Evolutionary conservation across 176 grass and related monocot species (phyloP), one percentile per base, ranked within the genome.

Genomic region (Stipa capillata): DNA sequence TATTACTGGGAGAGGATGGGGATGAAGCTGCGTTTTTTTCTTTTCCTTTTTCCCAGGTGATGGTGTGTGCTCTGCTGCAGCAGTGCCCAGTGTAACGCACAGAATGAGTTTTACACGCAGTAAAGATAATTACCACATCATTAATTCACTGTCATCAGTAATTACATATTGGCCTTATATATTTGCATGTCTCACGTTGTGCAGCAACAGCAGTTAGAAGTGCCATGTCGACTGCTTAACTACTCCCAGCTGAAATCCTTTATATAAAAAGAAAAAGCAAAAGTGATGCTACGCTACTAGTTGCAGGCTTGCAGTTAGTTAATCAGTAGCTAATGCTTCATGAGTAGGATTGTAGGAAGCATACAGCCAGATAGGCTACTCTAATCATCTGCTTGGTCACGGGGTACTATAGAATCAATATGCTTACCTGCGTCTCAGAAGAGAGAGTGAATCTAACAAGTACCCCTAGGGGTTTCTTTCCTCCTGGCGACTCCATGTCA

Each of bases 291-390:
- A 25, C 52, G 24, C 65, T 27, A 71, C 67, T 48, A 49, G 43
- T n/a, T n/a, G n/a, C n/a, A n/a, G n/a, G n/a, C n/a, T 49, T 49
- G 18, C 43, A 64, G 58, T 62, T 64, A 33, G 39, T 77, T 43
- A 64, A 40, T 40, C 7, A 34, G 43, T 57, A 40, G 57, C 65
- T 51, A 73, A 72, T 82, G 79, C 68, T 72, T 24, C 67, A 28
- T 82, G 68, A 27, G 29, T 82, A 49, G n/a, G n/a, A n/a, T n/a
- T n/a, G n/a, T n/a, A n/a, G 28, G 79, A 81, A 37, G 21, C 29
- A 33, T 4, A 60, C 33, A 60, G 24, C 44, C 27, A 17, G 68
- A 61, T 82, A 43, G 2, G 6, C 33, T 73, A 29, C 6, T 51
- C 61, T 64, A 68, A 70, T 81, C 6, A 52, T 14, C 43, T 62